Percentiles rank a stretch among this genome's conserved stretches.
Conservation (phyloP, 805 yeast species). For the Wickerhamomyces bovis region DNA sequence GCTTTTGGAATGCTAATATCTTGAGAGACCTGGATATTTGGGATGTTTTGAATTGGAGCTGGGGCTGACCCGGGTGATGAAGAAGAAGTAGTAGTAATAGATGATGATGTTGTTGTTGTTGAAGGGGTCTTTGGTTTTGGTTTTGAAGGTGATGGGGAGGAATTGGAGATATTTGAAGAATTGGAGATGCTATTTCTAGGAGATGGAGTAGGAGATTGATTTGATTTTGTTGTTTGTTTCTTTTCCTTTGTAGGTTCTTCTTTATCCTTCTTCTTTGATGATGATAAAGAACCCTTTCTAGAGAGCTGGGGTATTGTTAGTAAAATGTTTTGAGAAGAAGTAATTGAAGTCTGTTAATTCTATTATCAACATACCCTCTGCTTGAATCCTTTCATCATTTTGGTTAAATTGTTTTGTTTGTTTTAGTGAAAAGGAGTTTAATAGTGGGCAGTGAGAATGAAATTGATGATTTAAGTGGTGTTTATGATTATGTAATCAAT, state of each 20-base stretch:
- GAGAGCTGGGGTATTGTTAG: slow-evolving; percentile 17
- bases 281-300: slow-evolving; percentile 25
- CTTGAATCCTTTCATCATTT: slow-evolving; percentile 72
- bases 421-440: neutral
- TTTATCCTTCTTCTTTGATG: slow-evolving; percentile 37
- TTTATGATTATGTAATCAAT: no score
- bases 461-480: no score
- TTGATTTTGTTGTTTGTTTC: slow-evolving; percentile 3
- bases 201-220: slow-evolving; percentile 8
- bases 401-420: slow-evolving; percentile 17
- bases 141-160: slow-evolving; percentile 12
- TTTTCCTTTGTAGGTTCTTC: slow-evolving; percentile 17
- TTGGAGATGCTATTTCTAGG: slow-evolving; percentile 19
- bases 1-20: neutral
- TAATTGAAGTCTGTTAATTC: no score
- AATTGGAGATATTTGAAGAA: neutral
- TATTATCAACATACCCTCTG: slow-evolving; percentile 51
- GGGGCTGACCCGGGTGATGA: neutral
- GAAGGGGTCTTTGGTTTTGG: slow-evolving; percentile 6
- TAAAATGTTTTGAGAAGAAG: no score
- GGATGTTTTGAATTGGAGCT: neutral
- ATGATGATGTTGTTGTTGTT: neutral
- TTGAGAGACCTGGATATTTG: neutral
- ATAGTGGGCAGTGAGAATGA: no score
- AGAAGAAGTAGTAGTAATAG: slow-evolving; percentile 5